A percentile compares a stretch with the other conserved stretches of the same genome.
Evolutionary conservation across 1,284 basidiomycete species (phyloP).

Genomic region (Abortiporus biennis): DNA sequence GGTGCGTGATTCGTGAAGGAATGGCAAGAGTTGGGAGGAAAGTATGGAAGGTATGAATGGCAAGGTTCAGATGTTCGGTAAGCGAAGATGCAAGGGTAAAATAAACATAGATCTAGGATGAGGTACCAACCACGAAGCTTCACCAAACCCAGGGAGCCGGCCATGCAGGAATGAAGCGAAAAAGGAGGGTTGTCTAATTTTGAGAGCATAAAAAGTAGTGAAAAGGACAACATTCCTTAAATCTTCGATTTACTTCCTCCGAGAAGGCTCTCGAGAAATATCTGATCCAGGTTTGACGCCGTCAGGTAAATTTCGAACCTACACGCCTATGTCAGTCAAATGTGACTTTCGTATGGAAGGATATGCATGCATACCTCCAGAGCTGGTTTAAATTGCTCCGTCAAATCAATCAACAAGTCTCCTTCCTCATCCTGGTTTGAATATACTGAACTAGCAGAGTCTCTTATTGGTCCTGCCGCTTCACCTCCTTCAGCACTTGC

Average conservation of each 20-base stretch:
- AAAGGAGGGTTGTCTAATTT: not conserved
- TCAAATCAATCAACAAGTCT: conserved; percentile 45
- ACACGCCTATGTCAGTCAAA: too few relatives aligned
- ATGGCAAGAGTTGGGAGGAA: too few relatives aligned
- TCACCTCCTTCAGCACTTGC: conserved; percentile 1
- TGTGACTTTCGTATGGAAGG: too few relatives aligned
- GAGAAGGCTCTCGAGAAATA: conserved; percentile 18
- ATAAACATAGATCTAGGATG: too few relatives aligned
- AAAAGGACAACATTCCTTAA: not conserved
- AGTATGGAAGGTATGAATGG: too few relatives aligned
- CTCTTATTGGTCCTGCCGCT: conserved; percentile 39
- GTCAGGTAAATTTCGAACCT: conserved; percentile 24
- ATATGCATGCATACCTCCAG: conserved; percentile 39
- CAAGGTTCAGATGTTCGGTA: too few relatives aligned
- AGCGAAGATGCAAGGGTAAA: too few relatives aligned
- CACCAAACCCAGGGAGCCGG: too few relatives aligned
- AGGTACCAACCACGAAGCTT: too few relatives aligned
- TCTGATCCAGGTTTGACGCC: conserved; percentile 15
- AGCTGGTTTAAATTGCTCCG: conserved; percentile 41
- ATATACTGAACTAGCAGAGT: conserved; percentile 18
- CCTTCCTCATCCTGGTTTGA: conserved; percentile 29
- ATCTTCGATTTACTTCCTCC: not conserved
- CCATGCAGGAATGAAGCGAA: too few relatives aligned
- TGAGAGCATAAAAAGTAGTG: not conserved
- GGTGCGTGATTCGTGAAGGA: too few relatives aligned